Percentiles rank a stretch among this genome's conserved stretches.
Conservation (phyloP, 495 filamentous ascomycete genomes). For the Talaromyces trachyspermus region DNA sequence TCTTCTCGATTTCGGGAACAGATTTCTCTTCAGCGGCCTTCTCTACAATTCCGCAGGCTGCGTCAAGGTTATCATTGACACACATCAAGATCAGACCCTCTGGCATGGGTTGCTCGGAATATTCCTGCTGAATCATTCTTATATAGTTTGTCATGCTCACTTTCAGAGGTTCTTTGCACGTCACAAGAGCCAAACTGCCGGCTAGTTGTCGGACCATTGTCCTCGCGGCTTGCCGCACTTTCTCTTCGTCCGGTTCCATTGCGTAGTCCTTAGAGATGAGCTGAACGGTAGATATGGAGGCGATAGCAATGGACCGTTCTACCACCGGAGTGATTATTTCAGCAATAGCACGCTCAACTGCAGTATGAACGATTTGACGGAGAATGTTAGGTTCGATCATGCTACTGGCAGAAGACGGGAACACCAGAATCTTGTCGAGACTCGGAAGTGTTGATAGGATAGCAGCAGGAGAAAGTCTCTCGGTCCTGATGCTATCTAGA, state of each 20-base stretch:
- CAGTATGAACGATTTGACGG: slow-evolving; percentile 72
- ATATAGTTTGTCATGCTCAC: slow-evolving; percentile 97
- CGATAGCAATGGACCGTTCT: slow-evolving; percentile 93
- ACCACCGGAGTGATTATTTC: slow-evolving; percentile 97
- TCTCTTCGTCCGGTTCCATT: slow-evolving; percentile 82
- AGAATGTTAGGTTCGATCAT: slow-evolving; percentile 62
- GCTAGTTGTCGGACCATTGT: slow-evolving; percentile 89
- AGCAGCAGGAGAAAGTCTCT: slow-evolving; percentile 63
- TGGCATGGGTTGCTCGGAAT: slow-evolving; percentile 67
- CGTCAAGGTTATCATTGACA: slow-evolving; percentile 94
- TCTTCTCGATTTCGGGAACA: slow-evolving; percentile 85
- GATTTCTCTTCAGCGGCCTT: slow-evolving; percentile 90
- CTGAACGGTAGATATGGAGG: slow-evolving; percentile 88
- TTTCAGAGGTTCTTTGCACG: slow-evolving; percentile 91
- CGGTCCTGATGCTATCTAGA: slow-evolving; percentile 61
- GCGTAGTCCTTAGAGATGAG: slow-evolving; percentile 95
- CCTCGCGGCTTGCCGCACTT: slow-evolving; percentile 73
- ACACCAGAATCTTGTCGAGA: slow-evolving; percentile 61
- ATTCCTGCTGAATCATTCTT: slow-evolving; percentile 62
- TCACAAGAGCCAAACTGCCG: slow-evolving; percentile 90
- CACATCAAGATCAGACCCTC: slow-evolving; percentile 93
- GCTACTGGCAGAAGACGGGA: slow-evolving; percentile 68
- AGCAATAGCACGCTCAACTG: slow-evolving; percentile 77
- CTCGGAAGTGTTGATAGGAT: slow-evolving; percentile 73
- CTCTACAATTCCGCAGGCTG: slow-evolving; percentile 86